Base-by-base conservation (phyloP, 1,284 basidiomycete genomes). In the Puccinia novopanici region DNA sequence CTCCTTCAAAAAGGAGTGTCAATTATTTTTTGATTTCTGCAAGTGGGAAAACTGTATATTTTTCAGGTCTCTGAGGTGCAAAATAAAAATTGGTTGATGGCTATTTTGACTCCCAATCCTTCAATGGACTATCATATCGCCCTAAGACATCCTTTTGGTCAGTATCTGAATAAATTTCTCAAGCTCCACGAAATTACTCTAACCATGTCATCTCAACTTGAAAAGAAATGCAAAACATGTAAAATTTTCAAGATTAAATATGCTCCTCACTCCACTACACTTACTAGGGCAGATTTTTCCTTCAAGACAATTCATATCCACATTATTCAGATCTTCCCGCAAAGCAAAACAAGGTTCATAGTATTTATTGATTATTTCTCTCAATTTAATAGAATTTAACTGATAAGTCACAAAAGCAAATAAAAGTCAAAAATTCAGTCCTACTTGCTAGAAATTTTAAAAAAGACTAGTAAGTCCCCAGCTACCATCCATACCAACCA, bases 341-440 rank as follows among this genome's bases (percentile, higher is more conserved):
- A 15, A 12, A 22, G 59, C 9, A 67, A 27, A 3, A 59, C 6
- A 3, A 24, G 10, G 2, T 42, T 57, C 17, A 55, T 77, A 2
- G 61, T 63, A 10, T 5, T 77, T 24, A 54, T 77, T 1, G 75
- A 77, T 61, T 55, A 75, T 37, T 75, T 61, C 40, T 75, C 73
- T 8, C 1, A 19, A 22, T 61, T 48, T n/a, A 75, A 75, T 48
- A 30, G 27, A 45, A 63, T 75, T 12, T 37, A 59, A 40, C 34
- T 59, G 17, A 45, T 57, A 19, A 30, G 40, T 57, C 42, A 57
- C 24, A 75, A 75, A 42, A 34, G 9, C 6, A 30, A 75, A 54
- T 42, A 40, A 0, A 22, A 61, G 27, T 22, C 19, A 54, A 8
- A 19, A 50, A 52, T 76, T 9, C 37, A 45, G 22, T 42, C 57